Conservation (phyloP, 78 protist species). For the Dictyostelium citrinum region DNA sequence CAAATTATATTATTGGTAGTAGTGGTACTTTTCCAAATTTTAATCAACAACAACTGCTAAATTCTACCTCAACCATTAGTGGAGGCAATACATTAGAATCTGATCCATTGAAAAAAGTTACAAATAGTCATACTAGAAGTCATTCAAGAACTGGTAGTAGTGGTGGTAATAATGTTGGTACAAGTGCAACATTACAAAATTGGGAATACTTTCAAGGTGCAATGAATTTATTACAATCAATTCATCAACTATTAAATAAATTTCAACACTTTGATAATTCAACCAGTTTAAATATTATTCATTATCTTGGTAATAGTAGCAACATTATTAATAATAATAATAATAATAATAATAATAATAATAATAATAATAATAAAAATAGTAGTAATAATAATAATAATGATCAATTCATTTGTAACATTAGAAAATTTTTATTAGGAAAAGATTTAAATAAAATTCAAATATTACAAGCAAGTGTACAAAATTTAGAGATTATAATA, state of each 20-base stretch:
- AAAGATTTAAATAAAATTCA: constrained; percentile 23
- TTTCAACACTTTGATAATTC: constrained; percentile 16
- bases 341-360: background rate
- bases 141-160: background rate
- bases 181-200: constrained; percentile 13
- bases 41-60: constrained; percentile 5
- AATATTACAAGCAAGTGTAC: constrained; percentile 2
- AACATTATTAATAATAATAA: background rate
- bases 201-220: constrained; percentile 80
- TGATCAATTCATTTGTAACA: background rate
- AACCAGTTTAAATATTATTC: background rate
- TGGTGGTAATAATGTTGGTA: background rate
- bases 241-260: background rate
- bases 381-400: background rate
- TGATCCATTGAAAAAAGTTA: background rate
- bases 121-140: background rate
- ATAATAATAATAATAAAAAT: no score
- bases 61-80: background rate
- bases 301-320: constrained; percentile 20
- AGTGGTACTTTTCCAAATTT: background rate
- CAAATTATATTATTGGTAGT: background rate
- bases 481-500: background rate
- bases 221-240: constrained; percentile 38
- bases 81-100: background rate
- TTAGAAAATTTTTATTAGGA: constrained; percentile 11